Evolutionary conservation across 176 grass and related monocot genomes (phyloP), one percentile per base, ranked within the genome.

Genomic region (Leersia perrieri): DNA sequence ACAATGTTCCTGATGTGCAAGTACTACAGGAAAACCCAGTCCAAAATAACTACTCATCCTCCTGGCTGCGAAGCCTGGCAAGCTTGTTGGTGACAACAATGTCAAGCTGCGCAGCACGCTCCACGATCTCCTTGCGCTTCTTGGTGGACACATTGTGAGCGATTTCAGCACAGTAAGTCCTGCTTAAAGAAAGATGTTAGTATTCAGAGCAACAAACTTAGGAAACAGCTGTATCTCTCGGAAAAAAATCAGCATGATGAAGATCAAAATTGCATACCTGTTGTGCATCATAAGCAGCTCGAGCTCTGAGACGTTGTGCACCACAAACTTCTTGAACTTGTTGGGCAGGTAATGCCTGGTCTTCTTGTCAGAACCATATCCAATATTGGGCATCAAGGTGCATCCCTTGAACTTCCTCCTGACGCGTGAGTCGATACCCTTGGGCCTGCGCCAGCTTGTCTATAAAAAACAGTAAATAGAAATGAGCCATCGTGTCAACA

Each of bases 371-470:
- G 90, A 93, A 27, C 88, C 90, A 1, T 97, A 93, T 0, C 94
- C 94, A 80, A 97, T 97, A 64, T 97, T 97, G 77, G 94, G 94
- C 94, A 93, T 93, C 80, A 97, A 89, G 29, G 89, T 93, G 57
- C 45, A 63, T 82, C 94, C 91, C 86, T 97, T 97, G 88, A 97
- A 97, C 91, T 97, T 97, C 51, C 88, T 85, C 75, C 90, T 90
- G 30, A 97, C 93, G 40, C 93, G 85, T 9, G 93, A 97, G 67
- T 97, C 93, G 51, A 97, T 97, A 90, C 93, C 93, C 88, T 97
- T 97, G 11, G 90, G 93, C 86, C 93, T 89, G 57, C 93, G 86
- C 90, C 93, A 97, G 75, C 82, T 97, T 53, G 93, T 26, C 90
- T 97, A 67, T 13, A 51, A 6, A 78, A 16, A 77, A 15, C 53